A percentile compares a stretch with the other conserved stretches of the same genome.
These are phyloP conservation scores for Hymenoscyphus albidus DNA, from an alignment of 2,329 filamentous ascomycete species.

Conservation along the genomic window DNA sequence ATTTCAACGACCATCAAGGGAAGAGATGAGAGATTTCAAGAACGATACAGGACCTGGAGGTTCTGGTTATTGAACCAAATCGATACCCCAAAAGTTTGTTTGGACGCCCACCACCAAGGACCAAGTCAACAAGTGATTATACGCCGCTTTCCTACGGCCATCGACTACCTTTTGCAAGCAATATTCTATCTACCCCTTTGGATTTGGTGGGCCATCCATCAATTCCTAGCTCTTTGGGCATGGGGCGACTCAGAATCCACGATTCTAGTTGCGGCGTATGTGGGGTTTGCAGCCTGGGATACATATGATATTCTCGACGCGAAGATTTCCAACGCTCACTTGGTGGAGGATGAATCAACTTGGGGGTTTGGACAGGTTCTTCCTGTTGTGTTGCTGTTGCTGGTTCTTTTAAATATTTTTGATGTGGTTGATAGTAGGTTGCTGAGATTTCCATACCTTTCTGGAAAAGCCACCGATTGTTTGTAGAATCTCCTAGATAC, in stretches of 20 bases:
- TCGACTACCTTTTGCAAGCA: not conserved
- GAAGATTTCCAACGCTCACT: not conserved
- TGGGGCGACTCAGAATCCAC: not conserved
- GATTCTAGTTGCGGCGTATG: not conserved
- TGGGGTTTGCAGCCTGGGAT: not conserved
- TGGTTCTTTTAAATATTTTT: not conserved
- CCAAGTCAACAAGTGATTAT: not conserved
- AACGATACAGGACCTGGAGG: not conserved
- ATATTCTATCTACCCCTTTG: not conserved
- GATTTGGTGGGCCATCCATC: not conserved
- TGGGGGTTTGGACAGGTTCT: not conserved
- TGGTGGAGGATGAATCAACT: not conserved
- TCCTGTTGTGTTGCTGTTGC: not conserved
- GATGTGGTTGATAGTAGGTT: not conserved
- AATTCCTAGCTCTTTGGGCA: not conserved
- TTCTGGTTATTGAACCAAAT: not conserved
- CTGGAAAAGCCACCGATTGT: no score
- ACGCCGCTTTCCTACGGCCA: not conserved
- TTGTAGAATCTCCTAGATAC: no score
- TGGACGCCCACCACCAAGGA: not conserved
- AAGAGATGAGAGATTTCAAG: not conserved
- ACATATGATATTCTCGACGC: not conserved
- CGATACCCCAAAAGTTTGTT: not conserved
- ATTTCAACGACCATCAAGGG: not conserved
- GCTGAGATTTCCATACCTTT: not conserved